Conservation (phyloP, 2,329 filamentous ascomycete species). For the Pestalotiopsis sp. region DNA sequence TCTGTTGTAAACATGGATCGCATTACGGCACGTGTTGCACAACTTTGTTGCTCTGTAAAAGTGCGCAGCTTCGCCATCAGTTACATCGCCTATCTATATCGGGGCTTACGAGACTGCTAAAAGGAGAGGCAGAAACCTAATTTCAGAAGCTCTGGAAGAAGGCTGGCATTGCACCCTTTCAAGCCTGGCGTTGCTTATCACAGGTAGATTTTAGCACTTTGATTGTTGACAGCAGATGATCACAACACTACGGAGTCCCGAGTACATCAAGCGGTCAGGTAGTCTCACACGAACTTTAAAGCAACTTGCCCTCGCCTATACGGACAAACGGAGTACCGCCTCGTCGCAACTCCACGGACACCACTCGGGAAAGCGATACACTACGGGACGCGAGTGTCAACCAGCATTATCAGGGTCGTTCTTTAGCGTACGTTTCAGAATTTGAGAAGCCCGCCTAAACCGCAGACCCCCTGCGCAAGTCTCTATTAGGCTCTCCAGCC, state of each 20-base stretch:
- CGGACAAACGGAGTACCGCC: too few species aligned
- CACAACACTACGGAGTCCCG: too few species aligned
- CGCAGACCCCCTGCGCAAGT: neutral
- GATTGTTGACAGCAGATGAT: too few species aligned
- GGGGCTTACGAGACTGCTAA: neutral
- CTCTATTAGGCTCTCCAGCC: neutral
- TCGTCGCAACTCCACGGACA: neutral
- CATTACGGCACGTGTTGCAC: neutral
- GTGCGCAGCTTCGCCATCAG: neutral
- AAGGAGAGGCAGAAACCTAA: neutral
- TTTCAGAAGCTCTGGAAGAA: neutral
- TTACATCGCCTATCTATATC: neutral
- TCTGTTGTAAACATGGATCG: neutral
- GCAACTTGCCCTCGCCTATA: too few species aligned
- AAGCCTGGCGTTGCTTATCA: too few species aligned
- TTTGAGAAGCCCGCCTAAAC: neutral
- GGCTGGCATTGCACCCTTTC: too few species aligned
- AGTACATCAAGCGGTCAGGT: too few species aligned
- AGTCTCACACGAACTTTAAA: too few species aligned
- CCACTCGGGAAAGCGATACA: neutral
- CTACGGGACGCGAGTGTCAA: neutral
- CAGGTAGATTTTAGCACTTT: too few species aligned
- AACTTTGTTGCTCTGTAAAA: neutral
- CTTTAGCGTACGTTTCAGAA: neutral
- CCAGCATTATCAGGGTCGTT: conserved; percentile 4